Base-by-base conservation (phyloP, 176 grass and related monocot genomes). In the Microstegium vimineum region DNA sequence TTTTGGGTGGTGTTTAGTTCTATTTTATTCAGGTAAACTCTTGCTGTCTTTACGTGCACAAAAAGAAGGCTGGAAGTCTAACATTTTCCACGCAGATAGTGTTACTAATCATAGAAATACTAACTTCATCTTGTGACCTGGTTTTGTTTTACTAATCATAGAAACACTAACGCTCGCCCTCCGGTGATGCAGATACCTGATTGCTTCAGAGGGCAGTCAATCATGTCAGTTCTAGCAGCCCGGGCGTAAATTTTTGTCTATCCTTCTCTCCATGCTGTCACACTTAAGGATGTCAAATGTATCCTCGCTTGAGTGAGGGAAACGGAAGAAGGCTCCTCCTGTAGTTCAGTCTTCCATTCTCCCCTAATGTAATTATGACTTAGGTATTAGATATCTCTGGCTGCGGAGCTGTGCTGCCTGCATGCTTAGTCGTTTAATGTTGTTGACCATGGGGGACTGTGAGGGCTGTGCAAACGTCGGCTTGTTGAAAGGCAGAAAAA, bases 281-380 rank as follows among this genome's bases (percentile, higher is more conserved):
- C 75, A 28, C 61, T 59, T 77, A 20, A 45, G 7, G 31, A 34
- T 46, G 33, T 20, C 52, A 52, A 82, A 61, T 22, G 17, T 20
- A 56, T 56, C 7, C 51, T 56, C 51, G 6, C 20, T 56, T 56
- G 51, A 56, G 20, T 9, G 51, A 56, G 51, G 18, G 10, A n/a
- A 56, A 56, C 20, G 7, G 51, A 56, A 9, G 37, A 54, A 23
- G 66, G 59, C 30, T 83, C 43, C 23, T 65, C 4, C 5, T 42
- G 25, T 45, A 65, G 20, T 67, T 42, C 5, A 32, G 20, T 2
- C 1, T 20, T 52, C 5, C 15, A 49, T 1, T 61, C 61, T 81
- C 61, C 47, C 10, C 14, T 26, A 27, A 69, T 86, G 74, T 86
- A 86, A 79, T 86, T 82, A 82, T 32, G 40, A 30, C 69, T 10